phyloP scores from a whole-genome alignment of 208 protist species.

The Porcisia deanei region DNA sequence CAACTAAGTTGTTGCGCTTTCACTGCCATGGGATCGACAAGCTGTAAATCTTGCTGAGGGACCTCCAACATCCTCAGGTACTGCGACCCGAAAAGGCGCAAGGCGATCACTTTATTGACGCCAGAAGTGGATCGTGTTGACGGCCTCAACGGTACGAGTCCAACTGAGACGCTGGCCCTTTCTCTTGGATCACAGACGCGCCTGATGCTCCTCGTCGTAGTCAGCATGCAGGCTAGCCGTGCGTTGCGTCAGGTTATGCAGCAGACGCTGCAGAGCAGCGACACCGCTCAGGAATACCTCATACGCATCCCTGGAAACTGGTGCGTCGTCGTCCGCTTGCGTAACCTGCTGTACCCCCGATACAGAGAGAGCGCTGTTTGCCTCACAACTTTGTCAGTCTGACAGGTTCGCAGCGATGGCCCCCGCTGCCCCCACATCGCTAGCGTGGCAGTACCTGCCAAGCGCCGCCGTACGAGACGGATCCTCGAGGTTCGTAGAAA shows the following conservation, averaged over 20 bases:
- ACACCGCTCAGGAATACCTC: slow-evolving; percentile 15
- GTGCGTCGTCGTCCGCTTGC: not conserved
- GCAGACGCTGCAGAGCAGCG: slow-evolving; percentile 12
- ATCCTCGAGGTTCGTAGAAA: not conserved
- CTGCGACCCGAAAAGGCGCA: slow-evolving; percentile 26
- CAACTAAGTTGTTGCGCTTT: not conserved
- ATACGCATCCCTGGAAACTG: slow-evolving; percentile 9
- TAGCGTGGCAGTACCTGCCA: not conserved
- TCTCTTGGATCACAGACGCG: slow-evolving; percentile 13
- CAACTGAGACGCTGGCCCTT: slow-evolving; percentile 30
- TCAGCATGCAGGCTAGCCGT: slow-evolving; percentile 9
- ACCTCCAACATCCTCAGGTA: slow-evolving; percentile 9
- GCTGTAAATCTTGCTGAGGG: slow-evolving; percentile 7
- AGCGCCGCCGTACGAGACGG: not conserved
- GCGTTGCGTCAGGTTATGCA: slow-evolving; percentile 9
- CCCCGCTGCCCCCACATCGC: not conserved
- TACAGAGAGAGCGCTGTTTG: not conserved
- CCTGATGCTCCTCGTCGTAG: slow-evolving; percentile 20
- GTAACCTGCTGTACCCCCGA: not conserved
- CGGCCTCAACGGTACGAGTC: slow-evolving; percentile 31
- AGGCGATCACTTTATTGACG: slow-evolving; percentile 20
- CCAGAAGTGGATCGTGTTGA: slow-evolving; percentile 37
- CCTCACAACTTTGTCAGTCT: not conserved
- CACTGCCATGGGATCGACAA: slow-evolving; percentile 3
- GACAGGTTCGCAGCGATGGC: not conserved